phyloP scores from a whole-genome alignment of 495 filamentous ascomycete genomes.

The Parathielavia appendiculata region DNA sequence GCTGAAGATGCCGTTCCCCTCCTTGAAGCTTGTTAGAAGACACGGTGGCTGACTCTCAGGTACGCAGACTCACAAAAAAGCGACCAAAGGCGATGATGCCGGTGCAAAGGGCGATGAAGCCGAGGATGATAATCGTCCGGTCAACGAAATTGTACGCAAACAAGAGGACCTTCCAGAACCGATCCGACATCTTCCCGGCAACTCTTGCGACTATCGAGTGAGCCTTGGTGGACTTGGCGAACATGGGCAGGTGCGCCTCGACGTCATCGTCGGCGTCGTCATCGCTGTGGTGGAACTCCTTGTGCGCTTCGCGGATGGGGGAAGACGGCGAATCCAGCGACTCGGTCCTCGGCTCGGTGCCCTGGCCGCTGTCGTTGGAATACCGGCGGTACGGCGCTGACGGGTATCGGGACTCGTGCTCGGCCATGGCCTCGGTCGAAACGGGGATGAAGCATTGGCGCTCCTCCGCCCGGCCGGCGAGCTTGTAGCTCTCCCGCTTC shows the following conservation, averaged over 20 bases:
- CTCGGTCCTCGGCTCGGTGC: constrained; percentile 67
- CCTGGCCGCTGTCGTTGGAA: constrained; percentile 86
- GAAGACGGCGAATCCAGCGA: constrained; percentile 55
- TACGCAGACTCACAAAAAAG: constrained; percentile 48
- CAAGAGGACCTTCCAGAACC: constrained; percentile 40
- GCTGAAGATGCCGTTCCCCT: constrained; percentile 49
- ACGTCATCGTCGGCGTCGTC: constrained; percentile 36
- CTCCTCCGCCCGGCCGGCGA: constrained; percentile 31
- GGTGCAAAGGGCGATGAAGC: constrained; percentile 55
- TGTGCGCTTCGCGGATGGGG: constrained; percentile 46
- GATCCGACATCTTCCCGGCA: constrained; percentile 36
- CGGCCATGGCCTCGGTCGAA: constrained; percentile 60
- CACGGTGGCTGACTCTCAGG: constrained; percentile 35
- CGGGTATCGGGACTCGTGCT: constrained; percentile 47
- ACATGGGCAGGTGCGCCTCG: constrained; percentile 25
- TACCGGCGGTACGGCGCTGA: constrained; percentile 51
- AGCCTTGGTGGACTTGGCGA: constrained; percentile 16
- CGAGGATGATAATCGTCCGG: constrained; percentile 46
- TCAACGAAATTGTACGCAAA: constrained; percentile 42
- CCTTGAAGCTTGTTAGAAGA: constrained; percentile 15
- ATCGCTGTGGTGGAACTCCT: constrained; percentile 44
- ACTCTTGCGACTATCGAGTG: constrained; percentile 30
- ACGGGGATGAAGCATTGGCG: constrained; percentile 60
- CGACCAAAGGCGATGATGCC: constrained; percentile 55
- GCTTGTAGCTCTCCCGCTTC: constrained; percentile 13